phyloP scores from a whole-genome alignment of 345 rosid genomes.

The Pugionium dolabratum region DNA sequence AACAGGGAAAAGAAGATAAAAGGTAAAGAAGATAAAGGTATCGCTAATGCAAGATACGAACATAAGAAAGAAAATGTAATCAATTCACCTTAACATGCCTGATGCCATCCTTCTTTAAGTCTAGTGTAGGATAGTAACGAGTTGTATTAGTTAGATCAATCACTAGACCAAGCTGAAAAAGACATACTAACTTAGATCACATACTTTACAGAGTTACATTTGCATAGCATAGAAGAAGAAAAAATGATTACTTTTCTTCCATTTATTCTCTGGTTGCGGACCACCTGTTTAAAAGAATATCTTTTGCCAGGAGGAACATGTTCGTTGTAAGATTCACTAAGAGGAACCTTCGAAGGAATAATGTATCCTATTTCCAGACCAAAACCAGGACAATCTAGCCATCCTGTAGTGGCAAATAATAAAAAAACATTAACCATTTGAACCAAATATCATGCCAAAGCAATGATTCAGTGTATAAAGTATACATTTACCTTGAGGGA shows the following conservation, averaged over 20 bases:
- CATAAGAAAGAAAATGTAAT: not conserved
- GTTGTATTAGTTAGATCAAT: conserved; percentile 93
- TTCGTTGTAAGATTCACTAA: conserved; percentile 76
- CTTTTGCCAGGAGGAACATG: conserved; percentile 82
- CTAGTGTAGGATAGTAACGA: conserved; percentile 67
- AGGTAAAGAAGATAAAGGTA: no score
- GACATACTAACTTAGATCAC: no score
- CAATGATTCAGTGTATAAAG: no score
- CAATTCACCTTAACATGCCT: conserved; percentile 77
- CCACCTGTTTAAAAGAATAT: conserved; percentile 93
- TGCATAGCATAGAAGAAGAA: not conserved
- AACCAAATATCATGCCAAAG: no score
- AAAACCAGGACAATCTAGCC: conserved; percentile 89
- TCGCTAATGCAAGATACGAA: not conserved
- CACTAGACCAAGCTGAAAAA: conserved; percentile 91
- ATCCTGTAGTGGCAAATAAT: conserved; percentile 49
- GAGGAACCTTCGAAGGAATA: conserved; percentile 94
- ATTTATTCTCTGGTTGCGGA: conserved; percentile 67
- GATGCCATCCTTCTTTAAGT: conserved; percentile 72
- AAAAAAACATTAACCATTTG: not conserved
- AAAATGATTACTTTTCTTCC: conserved; percentile 58
- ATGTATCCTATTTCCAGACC: conserved; percentile 71
- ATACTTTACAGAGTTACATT: not conserved
- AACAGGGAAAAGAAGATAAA: conserved; percentile 28
- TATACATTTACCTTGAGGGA: conserved; percentile 80